A percentile compares a stretch with the other conserved stretches of the same genome.
These are phyloP conservation scores for Diospyros kaki DNA, from an alignment of 148 eudicot genomes.

Conservation along the genomic window DNA sequence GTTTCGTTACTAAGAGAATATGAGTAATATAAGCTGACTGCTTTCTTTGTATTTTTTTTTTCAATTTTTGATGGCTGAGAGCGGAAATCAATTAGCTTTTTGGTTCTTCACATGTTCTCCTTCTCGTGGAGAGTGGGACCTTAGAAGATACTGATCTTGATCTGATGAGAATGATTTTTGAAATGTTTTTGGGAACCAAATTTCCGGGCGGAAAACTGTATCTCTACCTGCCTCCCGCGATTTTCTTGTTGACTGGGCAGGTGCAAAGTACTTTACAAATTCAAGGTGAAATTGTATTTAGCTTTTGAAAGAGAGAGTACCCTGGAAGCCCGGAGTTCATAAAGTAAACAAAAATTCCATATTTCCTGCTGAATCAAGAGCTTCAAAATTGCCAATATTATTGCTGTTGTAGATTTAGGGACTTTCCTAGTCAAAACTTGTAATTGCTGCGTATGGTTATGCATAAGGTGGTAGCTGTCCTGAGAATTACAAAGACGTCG, in stretches of 20 bases:
- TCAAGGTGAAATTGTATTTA: background rate
- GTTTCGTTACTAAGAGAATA: background rate
- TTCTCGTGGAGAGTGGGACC: background rate
- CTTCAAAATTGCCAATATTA: background rate
- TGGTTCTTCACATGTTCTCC: background rate
- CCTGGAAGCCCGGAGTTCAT: background rate
- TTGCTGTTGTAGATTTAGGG: background rate
- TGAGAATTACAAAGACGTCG: constrained; percentile 35
- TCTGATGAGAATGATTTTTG: background rate
- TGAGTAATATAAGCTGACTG: no score
- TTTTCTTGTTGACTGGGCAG: background rate
- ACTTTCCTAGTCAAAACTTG: background rate
- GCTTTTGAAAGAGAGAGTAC: background rate
- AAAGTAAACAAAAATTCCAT: background rate
- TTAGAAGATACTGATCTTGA: background rate
- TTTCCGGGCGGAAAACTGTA: background rate
- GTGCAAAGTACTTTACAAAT: background rate
- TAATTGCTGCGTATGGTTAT: background rate
- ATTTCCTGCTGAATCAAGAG: background rate
- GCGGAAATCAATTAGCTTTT: background rate
- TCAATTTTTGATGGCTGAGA: background rate
- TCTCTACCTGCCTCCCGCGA: background rate
- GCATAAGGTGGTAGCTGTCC: constrained; percentile 18
- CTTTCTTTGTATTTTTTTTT: background rate
- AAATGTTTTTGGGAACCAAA: background rate